phyloP scores from a whole-genome alignment of 2,329 filamentous ascomycete species.

The Helotiales sp. region DNA sequence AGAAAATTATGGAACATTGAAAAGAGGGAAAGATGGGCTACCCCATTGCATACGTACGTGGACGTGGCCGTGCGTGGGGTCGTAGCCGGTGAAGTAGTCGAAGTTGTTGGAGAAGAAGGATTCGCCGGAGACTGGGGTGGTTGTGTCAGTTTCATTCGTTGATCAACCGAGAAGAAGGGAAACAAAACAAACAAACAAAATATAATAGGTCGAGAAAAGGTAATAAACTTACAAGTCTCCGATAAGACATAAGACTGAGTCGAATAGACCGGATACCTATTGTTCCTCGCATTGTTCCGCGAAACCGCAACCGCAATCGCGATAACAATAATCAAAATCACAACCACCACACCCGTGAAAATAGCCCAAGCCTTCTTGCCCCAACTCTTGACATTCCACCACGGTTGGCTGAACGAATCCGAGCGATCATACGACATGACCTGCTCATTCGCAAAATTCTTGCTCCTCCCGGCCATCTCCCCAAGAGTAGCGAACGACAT shows the following conservation, averaged over 20 bases:
- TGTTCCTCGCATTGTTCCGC: conserved; percentile 44
- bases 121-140: conserved; percentile 45
- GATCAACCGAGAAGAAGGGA: too few relatives aligned
- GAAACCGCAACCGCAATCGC: conserved; percentile 49
- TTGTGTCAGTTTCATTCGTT: too few relatives aligned
- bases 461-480: conserved; percentile 20
- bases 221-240: conserved; percentile 46
- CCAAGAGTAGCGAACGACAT: conserved; percentile 27
- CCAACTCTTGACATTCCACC: conserved; percentile 60
- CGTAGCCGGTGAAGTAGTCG: conserved; percentile 50
- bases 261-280: conserved; percentile 51
- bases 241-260: conserved; percentile 47
- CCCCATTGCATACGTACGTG: too few relatives aligned
- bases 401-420: conserved; percentile 29
- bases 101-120: conserved; percentile 52
- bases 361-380: conserved; percentile 56
- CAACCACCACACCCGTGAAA: conserved; percentile 46
- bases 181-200: not conserved
- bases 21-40: too few relatives aligned
- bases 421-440: conserved; percentile 25
- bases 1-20: too few relatives aligned
- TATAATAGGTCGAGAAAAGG: not conserved
- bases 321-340: conserved; percentile 54
- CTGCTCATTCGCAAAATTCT: conserved; percentile 13
- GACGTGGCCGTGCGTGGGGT: conserved; percentile 52